Evolutionary conservation across 2,329 filamentous ascomycete species (phyloP).

Genomic region (Cladophialophora exuberans): DNA sequence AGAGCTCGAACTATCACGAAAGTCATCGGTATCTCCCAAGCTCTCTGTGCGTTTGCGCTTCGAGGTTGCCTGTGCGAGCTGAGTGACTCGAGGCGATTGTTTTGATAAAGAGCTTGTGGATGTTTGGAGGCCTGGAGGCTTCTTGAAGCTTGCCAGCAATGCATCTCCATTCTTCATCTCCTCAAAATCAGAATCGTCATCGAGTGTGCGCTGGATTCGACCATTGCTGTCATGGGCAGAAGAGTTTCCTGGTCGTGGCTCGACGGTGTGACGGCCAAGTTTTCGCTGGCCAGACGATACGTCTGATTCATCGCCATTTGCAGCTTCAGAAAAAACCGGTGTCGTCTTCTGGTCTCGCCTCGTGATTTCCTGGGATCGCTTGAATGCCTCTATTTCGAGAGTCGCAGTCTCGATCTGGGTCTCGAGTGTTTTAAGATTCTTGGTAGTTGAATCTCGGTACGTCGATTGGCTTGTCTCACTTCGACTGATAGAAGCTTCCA

Average conservation of each 20-base stretch:
- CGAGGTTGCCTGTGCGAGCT: background rate
- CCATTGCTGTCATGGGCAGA: background rate
- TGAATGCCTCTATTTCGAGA: background rate
- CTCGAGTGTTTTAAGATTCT: background rate
- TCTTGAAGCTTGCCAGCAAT: background rate
- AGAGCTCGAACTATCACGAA: too few relatives aligned
- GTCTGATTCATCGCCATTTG: background rate
- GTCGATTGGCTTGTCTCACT: background rate
- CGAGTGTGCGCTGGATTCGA: background rate
- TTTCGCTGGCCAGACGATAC: background rate
- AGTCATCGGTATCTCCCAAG: background rate
- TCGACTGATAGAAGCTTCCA: background rate
- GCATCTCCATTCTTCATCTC: background rate
- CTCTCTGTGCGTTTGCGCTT: background rate
- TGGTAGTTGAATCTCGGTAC: background rate
- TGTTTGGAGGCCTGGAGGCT: background rate
- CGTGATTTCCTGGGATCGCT: background rate
- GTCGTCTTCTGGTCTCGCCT: background rate
- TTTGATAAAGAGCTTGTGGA: background rate
- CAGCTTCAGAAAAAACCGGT: background rate
- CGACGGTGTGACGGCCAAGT: background rate
- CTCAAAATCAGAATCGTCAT: background rate
- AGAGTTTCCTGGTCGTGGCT: background rate
- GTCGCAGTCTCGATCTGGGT: background rate
- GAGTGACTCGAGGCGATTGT: background rate